A percentile compares a stretch with the other conserved stretches of the same genome.
phyloP scores from a whole-genome alignment of 352 stramenopile genomes.

The Phytophthora foliorum region DNA sequence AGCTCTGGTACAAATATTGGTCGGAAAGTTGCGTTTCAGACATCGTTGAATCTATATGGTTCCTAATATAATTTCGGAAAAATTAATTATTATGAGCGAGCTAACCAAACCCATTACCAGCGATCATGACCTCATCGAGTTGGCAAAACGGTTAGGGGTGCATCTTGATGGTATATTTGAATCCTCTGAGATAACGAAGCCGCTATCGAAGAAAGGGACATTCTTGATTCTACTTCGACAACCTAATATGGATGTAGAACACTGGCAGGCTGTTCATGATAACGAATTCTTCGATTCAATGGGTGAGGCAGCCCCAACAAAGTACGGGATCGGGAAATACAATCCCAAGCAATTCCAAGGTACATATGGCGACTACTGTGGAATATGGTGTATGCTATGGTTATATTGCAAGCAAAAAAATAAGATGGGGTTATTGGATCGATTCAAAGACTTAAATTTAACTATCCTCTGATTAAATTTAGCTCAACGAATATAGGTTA shows the following conservation, averaged over 20 bases:
- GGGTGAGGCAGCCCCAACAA: conserved; percentile 19
- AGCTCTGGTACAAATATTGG: conserved; percentile 20
- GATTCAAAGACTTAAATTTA: conserved; percentile 30
- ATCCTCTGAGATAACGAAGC: conserved; percentile 16
- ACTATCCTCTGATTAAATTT: conserved; percentile 12
- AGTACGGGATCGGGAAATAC: conserved; percentile 17
- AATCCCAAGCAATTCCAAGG: conserved; percentile 30
- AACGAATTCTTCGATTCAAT: conserved; percentile 25
- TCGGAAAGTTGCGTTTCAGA: conserved; percentile 24
- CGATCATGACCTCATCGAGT: conserved; percentile 18
- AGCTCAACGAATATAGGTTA: too few species aligned
- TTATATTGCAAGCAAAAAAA: conserved; percentile 30
- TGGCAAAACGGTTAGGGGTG: conserved; percentile 4
- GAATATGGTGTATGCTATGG: conserved; percentile 15
- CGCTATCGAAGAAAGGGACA: conserved; percentile 6
- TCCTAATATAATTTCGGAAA: conserved; percentile 12
- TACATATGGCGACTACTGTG: conserved; percentile 20
- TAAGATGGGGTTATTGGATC: conserved; percentile 15
- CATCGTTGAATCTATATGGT: conserved; percentile 22
- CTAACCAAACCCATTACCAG: conserved; percentile 10
- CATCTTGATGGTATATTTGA: conserved; percentile 17
- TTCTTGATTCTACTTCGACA: conserved; percentile 20
- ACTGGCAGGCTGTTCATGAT: conserved; percentile 16
- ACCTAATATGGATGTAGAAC: conserved; percentile 15
- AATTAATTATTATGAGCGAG: conserved; percentile 13